Evolutionary conservation across 192 early-diverging fungal genomes (phyloP), one percentile per base, ranked within the genome.

Genomic region (Backusella morwellensis): DNA sequence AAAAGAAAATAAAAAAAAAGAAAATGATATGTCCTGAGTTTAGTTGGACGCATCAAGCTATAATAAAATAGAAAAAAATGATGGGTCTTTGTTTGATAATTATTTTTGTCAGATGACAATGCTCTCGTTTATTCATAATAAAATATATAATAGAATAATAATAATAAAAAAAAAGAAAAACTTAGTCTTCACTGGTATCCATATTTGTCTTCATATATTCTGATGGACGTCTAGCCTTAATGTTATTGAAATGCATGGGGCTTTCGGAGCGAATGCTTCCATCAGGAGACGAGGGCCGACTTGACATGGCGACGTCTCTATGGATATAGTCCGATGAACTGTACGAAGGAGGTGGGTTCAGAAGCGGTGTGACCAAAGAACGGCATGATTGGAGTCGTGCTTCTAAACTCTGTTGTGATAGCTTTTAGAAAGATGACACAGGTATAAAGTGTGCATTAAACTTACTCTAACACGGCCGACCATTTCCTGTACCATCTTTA

Each of bases 401-500:
- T 81, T 95, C 93, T 73, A 95, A 77, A 50, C 89, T 86, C 88
- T 90, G 69, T 34, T 36, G n/a, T 52, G 21, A 68, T 29, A 12
- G 26, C 11, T 26, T n/a, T n/a, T 23, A 59, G 67, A 11, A 66
- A 2, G 19, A 74, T 41, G n/a, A 34, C 35, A 17, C 17, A 69
- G 52, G n/a, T 72, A 32, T 14, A 52, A 36, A 23, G 29, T 3
- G 17, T 29, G 29, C 36, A 38, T 40, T 34, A 2, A 54, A 26
- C 63, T 75, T 85, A 90, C 92, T 86, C 89, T 93, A 59, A 93
- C 92, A 21, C 92, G 84, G 35, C 90, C 86, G 73, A 95, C 92
- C 82, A 95, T 93, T 36, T 93, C 91, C 72, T 93, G 91, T 8
- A 93, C 90, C 80, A 91, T 86, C 36, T 86, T 86, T 67, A 91